Base-by-base conservation (phyloP, 805 yeast species). In the Cyberlindnera samutprakarnensis region DNA sequence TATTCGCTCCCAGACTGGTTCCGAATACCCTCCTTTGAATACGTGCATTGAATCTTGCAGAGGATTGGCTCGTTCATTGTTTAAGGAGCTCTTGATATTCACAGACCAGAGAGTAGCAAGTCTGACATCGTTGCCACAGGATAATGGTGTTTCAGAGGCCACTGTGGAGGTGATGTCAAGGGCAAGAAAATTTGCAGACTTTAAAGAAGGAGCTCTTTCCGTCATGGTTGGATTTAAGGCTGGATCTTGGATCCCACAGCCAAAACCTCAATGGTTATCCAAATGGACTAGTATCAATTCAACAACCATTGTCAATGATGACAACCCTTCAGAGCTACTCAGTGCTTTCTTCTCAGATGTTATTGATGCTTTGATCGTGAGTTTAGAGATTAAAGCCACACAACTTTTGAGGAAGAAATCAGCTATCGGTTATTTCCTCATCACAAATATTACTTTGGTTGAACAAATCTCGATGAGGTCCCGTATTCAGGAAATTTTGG, bases 311-410 rank as follows among this genome's bases (percentile, higher is more conserved):
- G 51, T 64, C 2, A 48, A 53, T 19, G 64, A 64, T 7, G 51
- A 57, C 2, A 68, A 68, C 30, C 65, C 76, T 1, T 58, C 61
- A 16, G 70, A 67, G 35, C 55, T 81, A 41, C 54, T 86, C 21
- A 69, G 86, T 2, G 66, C 81, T 27, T 88, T 70, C 48, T 70
- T 75, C 38, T 71, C 87, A 31, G 97, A 90, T 53, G 66, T 81
- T 27, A 68, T 90, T 26, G 96, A 88, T 53, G 75, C 78, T 27
- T 67, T 85, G 17, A 66, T 78, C 51, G 62, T 77, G 20, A 69
- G 70, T 32, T 57, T 88, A 28, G 94, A 82, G 51, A 61, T 72
- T 31, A 68, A 69, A 41, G 72, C 82, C 18, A 66, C 68, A 5
- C 41, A 38, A 26, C 24, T 39, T 21, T 50, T 23, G 41, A 57